A percentile compares a stretch with the other conserved stretches of the same genome.
phyloP scores from a whole-genome alignment of 1,284 basidiomycete species.

The Ceratobasidium sp. region DNA sequence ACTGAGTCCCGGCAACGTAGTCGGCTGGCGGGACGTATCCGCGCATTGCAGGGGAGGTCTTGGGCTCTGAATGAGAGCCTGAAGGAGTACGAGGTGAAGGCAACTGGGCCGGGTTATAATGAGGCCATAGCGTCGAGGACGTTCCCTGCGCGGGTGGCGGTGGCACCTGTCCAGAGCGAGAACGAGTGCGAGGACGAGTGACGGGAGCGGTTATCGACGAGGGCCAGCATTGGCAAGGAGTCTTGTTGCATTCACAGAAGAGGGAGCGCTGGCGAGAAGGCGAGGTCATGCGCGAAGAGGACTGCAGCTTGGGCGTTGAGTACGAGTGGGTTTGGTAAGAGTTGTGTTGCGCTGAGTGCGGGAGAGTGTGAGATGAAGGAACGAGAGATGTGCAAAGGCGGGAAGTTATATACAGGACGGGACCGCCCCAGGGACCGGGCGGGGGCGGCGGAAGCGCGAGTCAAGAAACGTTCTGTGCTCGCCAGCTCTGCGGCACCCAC shows the following conservation, averaged over 20 bases:
- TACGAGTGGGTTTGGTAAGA: not conserved
- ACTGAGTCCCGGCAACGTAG: not conserved
- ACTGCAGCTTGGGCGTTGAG: not conserved
- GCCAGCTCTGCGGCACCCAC: not conserved
- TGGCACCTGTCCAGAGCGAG: not conserved
- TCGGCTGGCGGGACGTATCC: constrained; percentile 4
- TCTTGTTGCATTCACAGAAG: constrained; percentile 18
- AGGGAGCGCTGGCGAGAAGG: constrained; percentile 1
- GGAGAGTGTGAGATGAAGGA: not conserved
- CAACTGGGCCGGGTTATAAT: constrained; percentile 5
- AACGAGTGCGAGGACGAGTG: not conserved
- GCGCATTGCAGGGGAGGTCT: not conserved
- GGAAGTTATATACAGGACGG: not conserved
- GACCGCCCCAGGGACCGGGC: not conserved
- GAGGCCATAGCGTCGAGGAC: not conserved
- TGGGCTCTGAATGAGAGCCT: not conserved
- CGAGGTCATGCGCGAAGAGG: constrained; percentile 4
- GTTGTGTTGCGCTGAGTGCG: not conserved
- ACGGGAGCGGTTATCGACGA: not conserved
- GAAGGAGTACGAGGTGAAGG: constrained; percentile 27
- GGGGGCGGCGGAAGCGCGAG: not conserved
- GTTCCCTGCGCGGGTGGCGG: not conserved
- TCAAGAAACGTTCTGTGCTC: not conserved
- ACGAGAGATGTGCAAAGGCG: not conserved
- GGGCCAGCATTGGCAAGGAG: constrained; percentile 7